phyloP scores from a whole-genome alignment of 306 rosid genomes.

The Clitoria ternatea region DNA sequence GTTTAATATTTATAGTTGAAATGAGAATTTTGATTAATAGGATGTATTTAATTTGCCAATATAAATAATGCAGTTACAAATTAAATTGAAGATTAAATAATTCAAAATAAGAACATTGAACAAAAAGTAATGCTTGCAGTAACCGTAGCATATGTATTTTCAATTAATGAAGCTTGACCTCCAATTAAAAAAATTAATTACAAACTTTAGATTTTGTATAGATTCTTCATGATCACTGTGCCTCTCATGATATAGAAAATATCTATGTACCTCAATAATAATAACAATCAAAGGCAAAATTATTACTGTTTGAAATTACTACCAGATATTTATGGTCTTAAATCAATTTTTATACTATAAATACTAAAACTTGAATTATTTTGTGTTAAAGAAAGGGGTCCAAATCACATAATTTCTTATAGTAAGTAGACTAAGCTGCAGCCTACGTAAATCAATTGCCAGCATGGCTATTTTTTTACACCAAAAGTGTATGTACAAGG shows the following conservation, averaged over 20 bases:
- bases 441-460: conserved; percentile 26
- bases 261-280: background rate
- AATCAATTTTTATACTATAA: too few relatives aligned
- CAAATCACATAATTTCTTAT: too few relatives aligned
- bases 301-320: too few relatives aligned
- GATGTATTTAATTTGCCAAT: background rate
- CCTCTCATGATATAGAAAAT: background rate
- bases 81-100: background rate
- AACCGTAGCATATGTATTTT: too few relatives aligned
- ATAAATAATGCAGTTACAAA: background rate
- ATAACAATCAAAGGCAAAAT: too few relatives aligned
- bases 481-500: conserved; percentile 27
- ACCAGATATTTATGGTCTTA: too few relatives aligned
- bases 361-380: too few relatives aligned
- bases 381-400: too few relatives aligned
- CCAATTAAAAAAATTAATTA: background rate
- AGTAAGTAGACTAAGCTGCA: background rate
- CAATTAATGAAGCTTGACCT: too few relatives aligned
- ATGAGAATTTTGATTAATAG: background rate
- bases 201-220: background rate
- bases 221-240: background rate
- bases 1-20: background rate
- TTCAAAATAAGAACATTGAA: too few relatives aligned
- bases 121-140: too few relatives aligned
- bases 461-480: background rate